Evolutionary conservation across 2,329 filamentous ascomycete genomes (phyloP), one percentile per base, ranked within the genome.

Genomic region (Xylaria sp.): DNA sequence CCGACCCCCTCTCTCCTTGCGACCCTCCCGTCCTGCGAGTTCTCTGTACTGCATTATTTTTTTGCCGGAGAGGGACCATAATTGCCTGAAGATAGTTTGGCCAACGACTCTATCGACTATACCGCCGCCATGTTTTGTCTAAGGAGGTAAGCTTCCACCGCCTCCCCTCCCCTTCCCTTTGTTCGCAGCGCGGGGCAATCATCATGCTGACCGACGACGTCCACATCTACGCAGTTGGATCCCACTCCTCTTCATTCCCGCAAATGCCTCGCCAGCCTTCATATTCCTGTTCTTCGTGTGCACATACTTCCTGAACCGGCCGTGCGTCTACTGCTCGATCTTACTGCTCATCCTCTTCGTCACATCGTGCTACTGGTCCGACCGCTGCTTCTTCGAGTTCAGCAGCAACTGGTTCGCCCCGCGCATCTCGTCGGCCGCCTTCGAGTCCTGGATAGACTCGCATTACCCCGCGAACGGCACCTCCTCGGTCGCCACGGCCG

Each of bases 241-340:
- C 60, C 93, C 93, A 34, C 89, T 96, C 74, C 92, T 96, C 79
- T 94, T 96, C 82, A 94, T 96, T 75, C 93, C 93, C 61, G 93
- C 93, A 68, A 94, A 94, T 79, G 92, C 93, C 74, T 94, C 92
- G 66, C 93, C 93, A 30, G 87, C 92, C 76, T 94, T 95, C 83
- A 93, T 96, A 79, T 89, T 95, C 82, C 88, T 93, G 82, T 93
- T 96, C 85, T 91, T 99, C 83, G 86, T 93, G 72, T 93, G 94
- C 80, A 97, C 94, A 72, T 98, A 97, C 85, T 93, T 97, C 82
- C 90, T 99, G 76, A 97, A 98, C 83, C 91, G 95, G 64, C 96
- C 96, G 62, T 99, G 96, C 84, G 91, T 97, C 75, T 99, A 99
- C 86, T 99, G 96, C 88, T 97, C 94, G 69, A 90, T 98, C 70